Evolutionary conservation across 805 yeast genomes (phyloP), one percentile per base, ranked within the genome.

Genomic region (Schizosaccharomyces japonicus): DNA sequence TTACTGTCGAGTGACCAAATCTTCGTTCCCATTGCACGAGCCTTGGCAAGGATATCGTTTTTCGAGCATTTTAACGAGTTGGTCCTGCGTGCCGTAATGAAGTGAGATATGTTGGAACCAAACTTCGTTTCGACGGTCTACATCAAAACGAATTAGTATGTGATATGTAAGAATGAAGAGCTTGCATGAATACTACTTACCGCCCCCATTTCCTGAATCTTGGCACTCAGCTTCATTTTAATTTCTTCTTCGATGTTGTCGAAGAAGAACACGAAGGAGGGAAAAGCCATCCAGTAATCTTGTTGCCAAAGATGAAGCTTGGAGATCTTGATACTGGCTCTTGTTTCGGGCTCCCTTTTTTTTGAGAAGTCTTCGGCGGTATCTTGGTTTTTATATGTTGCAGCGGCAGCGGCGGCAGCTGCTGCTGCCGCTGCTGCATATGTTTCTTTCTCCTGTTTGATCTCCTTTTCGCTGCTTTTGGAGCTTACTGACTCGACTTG

Each of bases 1-100:
- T 45, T 4, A 49, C 44, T 87, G 49, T 82, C 93, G 55, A 73
- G 76, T 36, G 78, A 73, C 95, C 95, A 87, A 23, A 85, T 79
- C 59, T 85, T 82, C 60, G 79, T 71, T 50, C 72, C 74, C 47
- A 67, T 69, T 45, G 65, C 66, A 30, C 63, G 59, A 4, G 85
- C 92, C 51, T 73, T 70, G 48, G 71, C 66, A 53, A 83, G 70
- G 5, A 82, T 74, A 58, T 85, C 93, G 50, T 61, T 57, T 52
- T 49, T 27, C 21, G 23, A n/a, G 10, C 42, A 36, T 23, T n/a
- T 36, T 21, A 19, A 25, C 4, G 42, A 27, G 5, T 36, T 27
- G 26, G 23, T 3, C 5, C 27, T 36, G 13, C 94, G 67, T 53
- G 76, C 68, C 13, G 90, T 75, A 21, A 87, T 72, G 27, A 87